Evolutionary conservation across 768 basidiomycete species (phyloP), one percentile per base, ranked within the genome.

Genomic region (Omphalotus guepiniiformis): DNA sequence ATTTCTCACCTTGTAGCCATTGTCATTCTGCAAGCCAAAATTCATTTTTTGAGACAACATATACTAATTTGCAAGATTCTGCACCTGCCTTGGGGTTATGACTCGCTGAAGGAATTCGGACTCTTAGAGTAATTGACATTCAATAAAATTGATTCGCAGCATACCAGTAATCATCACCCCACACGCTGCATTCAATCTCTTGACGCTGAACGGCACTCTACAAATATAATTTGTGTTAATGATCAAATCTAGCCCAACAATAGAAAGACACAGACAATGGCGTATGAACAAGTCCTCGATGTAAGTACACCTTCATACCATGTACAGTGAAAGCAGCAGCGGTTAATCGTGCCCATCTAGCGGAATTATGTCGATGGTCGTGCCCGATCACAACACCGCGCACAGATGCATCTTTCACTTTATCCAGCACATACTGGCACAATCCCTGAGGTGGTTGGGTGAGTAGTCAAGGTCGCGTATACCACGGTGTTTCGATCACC

Each of bases 121-220:
- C n/a, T 16, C 6, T 37, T 6, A 16, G n/a, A 5, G 41, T 36
- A 41, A 49, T 38, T 36, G 13, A 50, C 44, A 13, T 4, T 27
- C 29, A 29, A 25, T 29, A 4, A n/a, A 26, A 55, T 39, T 36
- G 28, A 43, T 16, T 27, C 19, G 15, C 9, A 15, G 57, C 67
- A 34, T 39, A 83, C 87, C 89, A 53, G 92, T 94, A 41, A 94
- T 86, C 92, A 94, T 94, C 2, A 93, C 80, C 16, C 92, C 92
- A 50, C 85, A 85, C 1, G 85, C 83, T 3, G 91, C 89, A 9
- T 69, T 69, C 38, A 89, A 58, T 42, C 63, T 69, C 54, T 80
- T 82, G 12, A 92, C 75, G 22, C 78, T 75, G 61, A 91, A 93
- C 0, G 92, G 92, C 1, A 92, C 88, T 63, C 89, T 91, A 34